phyloP scores from a whole-genome alignment of 2,329 filamentous ascomycete genomes.

The Epichloe brachyelytri region DNA sequence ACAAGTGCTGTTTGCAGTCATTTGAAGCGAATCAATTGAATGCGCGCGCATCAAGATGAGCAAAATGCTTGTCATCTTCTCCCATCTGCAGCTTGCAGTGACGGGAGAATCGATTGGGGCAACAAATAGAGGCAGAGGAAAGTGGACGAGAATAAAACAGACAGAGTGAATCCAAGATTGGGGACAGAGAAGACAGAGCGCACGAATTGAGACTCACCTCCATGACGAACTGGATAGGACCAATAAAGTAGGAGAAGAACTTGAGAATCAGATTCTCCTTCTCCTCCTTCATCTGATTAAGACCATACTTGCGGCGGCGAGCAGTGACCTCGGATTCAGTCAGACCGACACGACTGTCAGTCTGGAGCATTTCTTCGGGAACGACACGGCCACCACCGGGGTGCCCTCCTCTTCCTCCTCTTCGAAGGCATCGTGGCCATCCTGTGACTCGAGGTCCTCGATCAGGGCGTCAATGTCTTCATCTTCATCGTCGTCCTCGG shows the following conservation, averaged over 20 bases:
- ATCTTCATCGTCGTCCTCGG: conserved; percentile 56
- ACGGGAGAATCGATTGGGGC: not conserved
- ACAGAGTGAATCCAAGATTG: not conserved
- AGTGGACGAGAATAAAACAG: not conserved
- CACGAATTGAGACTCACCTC: conserved; percentile 42
- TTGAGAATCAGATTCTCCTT: conserved; percentile 76
- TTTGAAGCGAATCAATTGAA: not conserved
- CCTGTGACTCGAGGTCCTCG: conserved; percentile 72
- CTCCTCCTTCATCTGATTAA: conserved; percentile 86
- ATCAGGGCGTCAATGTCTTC: conserved; percentile 81
- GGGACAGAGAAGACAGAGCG: not conserved
- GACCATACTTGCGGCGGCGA: conserved; percentile 59
- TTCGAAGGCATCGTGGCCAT: conserved; percentile 54
- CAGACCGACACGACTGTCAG: conserved; percentile 59
- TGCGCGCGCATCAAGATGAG: not conserved
- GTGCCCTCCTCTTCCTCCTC: conserved; percentile 41
- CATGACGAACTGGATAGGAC: conserved; percentile 91
- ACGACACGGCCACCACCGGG: conserved; percentile 46
- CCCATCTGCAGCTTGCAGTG: not conserved
- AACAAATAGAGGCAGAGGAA: not conserved
- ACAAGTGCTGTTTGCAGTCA: not conserved
- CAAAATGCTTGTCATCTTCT: not conserved
- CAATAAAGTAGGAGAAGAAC: conserved; percentile 72
- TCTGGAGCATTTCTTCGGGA: conserved; percentile 66
- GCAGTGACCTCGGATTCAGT: conserved; percentile 54